Percentiles rank a stretch among this genome's conserved stretches.
phyloP scores from a whole-genome alignment of 108 stramenopile species.

The Skeletonema menzelii region DNA sequence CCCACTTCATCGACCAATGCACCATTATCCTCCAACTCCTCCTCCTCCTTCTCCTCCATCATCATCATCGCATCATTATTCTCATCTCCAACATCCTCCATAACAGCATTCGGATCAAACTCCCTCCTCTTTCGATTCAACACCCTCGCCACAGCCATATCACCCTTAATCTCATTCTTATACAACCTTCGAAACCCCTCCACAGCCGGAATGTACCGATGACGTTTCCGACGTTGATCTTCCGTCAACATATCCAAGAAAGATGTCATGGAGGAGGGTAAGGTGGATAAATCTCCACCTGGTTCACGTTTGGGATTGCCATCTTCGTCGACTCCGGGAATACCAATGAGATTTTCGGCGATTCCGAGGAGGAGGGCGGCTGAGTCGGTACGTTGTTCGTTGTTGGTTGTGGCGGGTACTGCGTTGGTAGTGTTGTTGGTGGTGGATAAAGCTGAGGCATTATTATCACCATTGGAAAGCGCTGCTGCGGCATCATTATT shows the following conservation, averaged over 20 bases:
- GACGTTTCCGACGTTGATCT: constrained; percentile 76
- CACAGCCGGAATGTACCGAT: constrained; percentile 76
- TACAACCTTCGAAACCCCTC: constrained; percentile 78
- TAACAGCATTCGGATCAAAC: not conserved
- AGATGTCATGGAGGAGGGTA: constrained; percentile 46
- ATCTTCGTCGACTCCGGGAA: not conserved
- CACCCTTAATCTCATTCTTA: constrained; percentile 76
- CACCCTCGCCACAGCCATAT: constrained; percentile 60
- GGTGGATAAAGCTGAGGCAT: not conserved
- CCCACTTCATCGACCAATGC: constrained; percentile 14
- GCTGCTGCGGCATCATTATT: not conserved
- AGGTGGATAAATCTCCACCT: not conserved
- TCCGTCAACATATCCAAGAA: constrained; percentile 77
- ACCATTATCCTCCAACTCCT: constrained; percentile 3
- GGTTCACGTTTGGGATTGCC: not conserved
- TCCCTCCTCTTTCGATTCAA: constrained; percentile 3
- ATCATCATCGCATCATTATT: not conserved
- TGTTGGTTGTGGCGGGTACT: not conserved
- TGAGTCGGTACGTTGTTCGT: not conserved
- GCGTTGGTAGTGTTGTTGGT: not conserved
- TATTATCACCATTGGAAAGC: not conserved
- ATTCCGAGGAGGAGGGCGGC: constrained; percentile 18
- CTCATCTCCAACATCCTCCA: not conserved
- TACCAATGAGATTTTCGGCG: constrained; percentile 4
- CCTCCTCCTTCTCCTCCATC: not conserved